Percentiles rank a stretch among this genome's conserved stretches.
These are phyloP conservation scores for Podospora pseudocomata DNA, from an alignment of 495 filamentous ascomycete genomes.

Conservation along the genomic window DNA sequence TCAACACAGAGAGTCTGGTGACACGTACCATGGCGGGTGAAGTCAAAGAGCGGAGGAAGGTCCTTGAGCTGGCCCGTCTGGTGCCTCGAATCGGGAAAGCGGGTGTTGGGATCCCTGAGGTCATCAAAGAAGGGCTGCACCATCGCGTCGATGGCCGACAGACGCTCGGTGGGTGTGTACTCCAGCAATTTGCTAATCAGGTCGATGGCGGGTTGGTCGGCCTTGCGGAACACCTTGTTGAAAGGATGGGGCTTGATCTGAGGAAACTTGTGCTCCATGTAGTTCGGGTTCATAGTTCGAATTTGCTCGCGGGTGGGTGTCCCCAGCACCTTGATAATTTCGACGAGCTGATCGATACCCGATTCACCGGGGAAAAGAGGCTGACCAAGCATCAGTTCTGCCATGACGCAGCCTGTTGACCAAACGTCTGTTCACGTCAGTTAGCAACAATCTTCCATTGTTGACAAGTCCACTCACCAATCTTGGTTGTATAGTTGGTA, in stretches of 20 bases:
- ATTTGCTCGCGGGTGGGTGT: constrained; percentile 99
- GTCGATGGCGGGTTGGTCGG: constrained; percentile 87
- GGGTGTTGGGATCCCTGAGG: constrained; percentile 80
- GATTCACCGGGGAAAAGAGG: constrained; percentile 99
- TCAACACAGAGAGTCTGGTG: constrained; percentile 5
- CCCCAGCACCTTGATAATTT: constrained; percentile 99
- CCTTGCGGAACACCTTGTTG: constrained; percentile 97
- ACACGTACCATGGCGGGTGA: constrained; percentile 83
- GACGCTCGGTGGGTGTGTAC: constrained; percentile 93
- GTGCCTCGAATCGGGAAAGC: constrained; percentile 90
- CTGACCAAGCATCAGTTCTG: constrained; percentile 97
- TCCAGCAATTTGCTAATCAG: constrained; percentile 90
- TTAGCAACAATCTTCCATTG: constrained; percentile 11
- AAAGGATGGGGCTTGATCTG: constrained; percentile 99
- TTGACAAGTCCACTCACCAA: constrained; percentile 60
- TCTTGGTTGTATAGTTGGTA: constrained; percentile 99
- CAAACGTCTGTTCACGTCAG: constrained; percentile 72
- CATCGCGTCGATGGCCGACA: constrained; percentile 94
- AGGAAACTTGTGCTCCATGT: constrained; percentile 99
- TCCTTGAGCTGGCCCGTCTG: constrained; percentile 70
- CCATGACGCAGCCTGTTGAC: constrained; percentile 99
- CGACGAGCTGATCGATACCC: constrained; percentile 96
- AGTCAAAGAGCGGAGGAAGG: constrained; percentile 85
- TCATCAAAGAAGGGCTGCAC: constrained; percentile 99
- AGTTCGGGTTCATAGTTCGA: constrained; percentile 99